Base-by-base conservation (phyloP, 805 yeast genomes). In the Soucietia sequanensis region DNA sequence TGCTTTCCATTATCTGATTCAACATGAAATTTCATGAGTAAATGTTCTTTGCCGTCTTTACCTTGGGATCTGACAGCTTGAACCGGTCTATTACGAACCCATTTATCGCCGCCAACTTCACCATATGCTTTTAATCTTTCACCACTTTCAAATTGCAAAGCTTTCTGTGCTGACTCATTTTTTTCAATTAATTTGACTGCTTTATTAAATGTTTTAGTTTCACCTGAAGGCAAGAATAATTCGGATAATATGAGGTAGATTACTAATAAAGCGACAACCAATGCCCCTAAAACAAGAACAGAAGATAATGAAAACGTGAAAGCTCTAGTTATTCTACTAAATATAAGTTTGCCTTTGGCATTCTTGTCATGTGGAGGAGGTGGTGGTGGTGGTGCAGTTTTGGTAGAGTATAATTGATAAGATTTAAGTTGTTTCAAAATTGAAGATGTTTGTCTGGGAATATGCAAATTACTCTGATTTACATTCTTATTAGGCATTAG, bases 21-120 rank as follows among this genome's bases (percentile, higher is more conserved):
- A 27, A 90, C 91, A 51, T 84, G 89, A 60, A 89, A 89, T 55
- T 83, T 80, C 93, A 90, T 84, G 39, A 80, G 68, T 48, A 85
- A 70, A 47, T 84, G 95, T 46, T 85, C 93, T 47, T 80, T 77
- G 2, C 95, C 95, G 39, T 82, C 81, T 41, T 77, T 74, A 34
- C 84, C 95, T 37, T 77, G 62, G 40, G 81, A 70, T 37, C 85
- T 75, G 16, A 73, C 62, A 10, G 93, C 78, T 31, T 80, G 78
- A 26, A 86, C 77, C 2, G 96, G 96, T 62, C 96, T 78, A 54
- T 85, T 85, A 65, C 95, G 77, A 6, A 88, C 84, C 91, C 96
- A 87, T 49, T 78, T 78, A 53, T 85, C 91, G 15, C 74, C 69
- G 1, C 78, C 60, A 6, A 70, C 58, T 47, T 84, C 95, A 30